Conservation (phyloP, 169 alveolate species). For the Cryptosporidium baileyi region DNA sequence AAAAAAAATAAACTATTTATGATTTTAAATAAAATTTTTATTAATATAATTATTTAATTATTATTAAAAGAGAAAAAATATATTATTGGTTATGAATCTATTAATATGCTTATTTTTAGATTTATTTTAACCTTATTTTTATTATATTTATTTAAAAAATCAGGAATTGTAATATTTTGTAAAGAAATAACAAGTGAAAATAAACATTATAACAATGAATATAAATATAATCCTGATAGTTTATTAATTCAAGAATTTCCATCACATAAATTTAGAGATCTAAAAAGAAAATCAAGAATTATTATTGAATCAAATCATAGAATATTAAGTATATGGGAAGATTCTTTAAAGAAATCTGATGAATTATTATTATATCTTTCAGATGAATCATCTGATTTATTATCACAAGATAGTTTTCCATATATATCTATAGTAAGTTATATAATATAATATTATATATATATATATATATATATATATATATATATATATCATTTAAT, state of each 20-base stretch:
- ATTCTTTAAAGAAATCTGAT: background rate
- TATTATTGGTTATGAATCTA: background rate
- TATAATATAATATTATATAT: background rate
- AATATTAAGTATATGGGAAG: slow-evolving; percentile 12
- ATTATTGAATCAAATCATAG: slow-evolving; percentile 16
- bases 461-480: background rate
- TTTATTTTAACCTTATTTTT: no score
- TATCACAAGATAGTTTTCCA: background rate
- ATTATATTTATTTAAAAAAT: no score
- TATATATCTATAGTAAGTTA: slow-evolving; percentile 20
- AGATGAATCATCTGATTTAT: background rate
- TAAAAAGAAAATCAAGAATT: slow-evolving; percentile 48
- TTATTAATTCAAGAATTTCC: background rate
- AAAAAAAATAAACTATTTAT: no score
- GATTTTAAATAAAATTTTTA: no score
- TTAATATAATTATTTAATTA: no score
- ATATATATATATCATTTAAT: no score
- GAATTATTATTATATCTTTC: background rate
- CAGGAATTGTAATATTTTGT: background rate
- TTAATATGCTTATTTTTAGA: no score
- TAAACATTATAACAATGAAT: background rate
- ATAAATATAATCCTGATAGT: slow-evolving; percentile 2
- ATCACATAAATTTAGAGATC: slow-evolving; percentile 46
- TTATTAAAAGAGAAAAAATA: no score
- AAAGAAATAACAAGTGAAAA: background rate